phyloP scores from a whole-genome alignment of 257 asterid species.

The Cordia subcordata region DNA sequence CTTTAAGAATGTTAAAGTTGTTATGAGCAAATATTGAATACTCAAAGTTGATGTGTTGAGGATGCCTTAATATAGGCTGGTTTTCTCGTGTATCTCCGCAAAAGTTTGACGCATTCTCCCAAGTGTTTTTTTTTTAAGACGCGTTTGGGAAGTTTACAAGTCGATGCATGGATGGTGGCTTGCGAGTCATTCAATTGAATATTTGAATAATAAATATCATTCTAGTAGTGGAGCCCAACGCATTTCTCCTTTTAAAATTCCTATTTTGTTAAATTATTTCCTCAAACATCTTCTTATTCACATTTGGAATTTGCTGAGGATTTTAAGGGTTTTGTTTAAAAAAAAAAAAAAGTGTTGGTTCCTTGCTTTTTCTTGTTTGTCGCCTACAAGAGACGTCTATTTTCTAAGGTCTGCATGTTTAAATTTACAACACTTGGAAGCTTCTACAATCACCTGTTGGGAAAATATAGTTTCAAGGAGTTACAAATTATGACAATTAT shows the following conservation, averaged over 20 bases:
- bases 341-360: no score
- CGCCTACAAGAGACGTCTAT: neutral
- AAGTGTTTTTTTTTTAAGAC: neutral
- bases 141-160: neutral
- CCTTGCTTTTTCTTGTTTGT: neutral
- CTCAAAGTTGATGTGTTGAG: neutral
- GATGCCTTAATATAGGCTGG: no score
- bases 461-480: neutral
- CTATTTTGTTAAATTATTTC: no score
- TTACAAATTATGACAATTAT: no score
- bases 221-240: constrained; percentile 1
- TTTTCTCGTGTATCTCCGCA: neutral
- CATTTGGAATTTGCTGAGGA: neutral
- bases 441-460: neutral
- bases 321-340: no score
- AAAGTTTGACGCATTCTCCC: neutral
- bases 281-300: neutral
- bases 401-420: neutral
- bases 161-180: neutral
- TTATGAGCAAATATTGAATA: neutral
- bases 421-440: neutral
- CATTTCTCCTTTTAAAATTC: no score
- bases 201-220: no score
- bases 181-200: neutral
- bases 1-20: neutral